phyloP scores from a whole-genome alignment of 164 flowering plant species.

The Buxus sempervirens region DNA sequence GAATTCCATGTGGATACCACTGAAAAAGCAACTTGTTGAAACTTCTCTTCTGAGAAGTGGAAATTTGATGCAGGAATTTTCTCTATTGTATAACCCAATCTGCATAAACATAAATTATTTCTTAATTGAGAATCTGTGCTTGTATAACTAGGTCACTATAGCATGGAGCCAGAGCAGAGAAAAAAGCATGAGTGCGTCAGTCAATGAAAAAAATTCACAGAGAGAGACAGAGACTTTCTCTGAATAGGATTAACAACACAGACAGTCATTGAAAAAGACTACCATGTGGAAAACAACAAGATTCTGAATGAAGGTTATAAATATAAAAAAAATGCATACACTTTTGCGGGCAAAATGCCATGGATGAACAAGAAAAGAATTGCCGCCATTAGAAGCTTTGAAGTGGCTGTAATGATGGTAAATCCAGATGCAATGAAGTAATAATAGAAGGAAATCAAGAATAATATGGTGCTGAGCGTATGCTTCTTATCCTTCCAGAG shows the following conservation, averaged over 20 bases:
- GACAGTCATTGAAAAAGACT: too few species aligned
- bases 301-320: background rate
- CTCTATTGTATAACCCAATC: conserved; percentile 73
- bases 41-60: conserved; percentile 57
- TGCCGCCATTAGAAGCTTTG: conserved; percentile 58
- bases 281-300: background rate
- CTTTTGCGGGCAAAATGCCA: conserved; percentile 64
- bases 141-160: too few species aligned
- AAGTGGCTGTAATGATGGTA: conserved; percentile 59
- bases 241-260: too few species aligned
- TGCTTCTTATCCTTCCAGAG: conserved; percentile 85
- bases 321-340: conserved; percentile 40
- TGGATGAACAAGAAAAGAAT: conserved; percentile 68
- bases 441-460: conserved; percentile 59
- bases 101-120: conserved; percentile 28
- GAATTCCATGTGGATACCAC: conserved; percentile 65
- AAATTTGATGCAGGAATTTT: conserved; percentile 62
- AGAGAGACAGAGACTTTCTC: too few species aligned
- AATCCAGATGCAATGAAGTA: conserved; percentile 62
- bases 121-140: background rate
- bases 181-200: too few species aligned
- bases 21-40: conserved; percentile 40
- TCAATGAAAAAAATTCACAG: too few species aligned
- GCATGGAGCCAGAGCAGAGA: too few species aligned
- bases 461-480: conserved; percentile 42